Percentiles rank a stretch among this genome's conserved stretches.
Conservation (phyloP, 2,329 filamentous ascomycete genomes). For the Onygenales sp. region DNA sequence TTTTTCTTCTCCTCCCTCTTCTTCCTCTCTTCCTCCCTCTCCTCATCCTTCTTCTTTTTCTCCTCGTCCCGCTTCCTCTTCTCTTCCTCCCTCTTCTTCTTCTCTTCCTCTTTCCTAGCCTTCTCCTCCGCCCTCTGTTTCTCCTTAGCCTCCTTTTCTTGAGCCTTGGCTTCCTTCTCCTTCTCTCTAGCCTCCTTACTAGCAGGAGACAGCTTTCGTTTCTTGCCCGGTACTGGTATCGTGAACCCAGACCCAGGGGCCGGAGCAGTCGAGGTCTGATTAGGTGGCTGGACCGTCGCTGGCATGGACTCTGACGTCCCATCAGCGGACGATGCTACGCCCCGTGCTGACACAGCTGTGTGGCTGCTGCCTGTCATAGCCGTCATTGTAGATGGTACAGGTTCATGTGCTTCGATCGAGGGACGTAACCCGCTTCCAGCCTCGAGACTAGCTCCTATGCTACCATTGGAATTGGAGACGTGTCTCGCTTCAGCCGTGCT, state of each 20-base stretch:
- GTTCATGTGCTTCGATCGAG: too few relatives aligned
- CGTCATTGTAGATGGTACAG: neutral
- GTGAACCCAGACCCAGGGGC: conserved; percentile 8
- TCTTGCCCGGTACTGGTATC: conserved; percentile 18
- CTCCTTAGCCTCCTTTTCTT: conserved; percentile 21
- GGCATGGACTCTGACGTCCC: neutral
- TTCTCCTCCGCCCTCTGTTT: conserved; percentile 21
- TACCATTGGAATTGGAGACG: too few relatives aligned
- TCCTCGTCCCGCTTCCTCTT: conserved; percentile 37
- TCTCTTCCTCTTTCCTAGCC: conserved; percentile 28
- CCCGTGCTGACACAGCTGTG: too few relatives aligned
- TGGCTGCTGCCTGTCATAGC: neutral
- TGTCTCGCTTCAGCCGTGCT: too few relatives aligned
- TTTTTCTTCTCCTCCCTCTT: conserved; percentile 39
- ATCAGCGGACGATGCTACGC: neutral
- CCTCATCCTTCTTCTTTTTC: conserved; percentile 32
- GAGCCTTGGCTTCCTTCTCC: conserved; percentile 18
- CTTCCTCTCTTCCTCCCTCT: conserved; percentile 36
- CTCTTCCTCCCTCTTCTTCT: conserved; percentile 37
- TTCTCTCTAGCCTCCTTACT: conserved; percentile 18
- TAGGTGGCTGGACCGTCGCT: neutral
- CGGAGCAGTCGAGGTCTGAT: conserved; percentile 3
- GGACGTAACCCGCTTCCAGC: too few relatives aligned
- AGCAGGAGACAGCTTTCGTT: conserved; percentile 22
- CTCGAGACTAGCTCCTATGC: too few relatives aligned